Evolutionary conservation across 2,329 filamentous ascomycete genomes (phyloP), one percentile per base, ranked within the genome.

Genomic region (Arthrobotrys musiformis): DNA sequence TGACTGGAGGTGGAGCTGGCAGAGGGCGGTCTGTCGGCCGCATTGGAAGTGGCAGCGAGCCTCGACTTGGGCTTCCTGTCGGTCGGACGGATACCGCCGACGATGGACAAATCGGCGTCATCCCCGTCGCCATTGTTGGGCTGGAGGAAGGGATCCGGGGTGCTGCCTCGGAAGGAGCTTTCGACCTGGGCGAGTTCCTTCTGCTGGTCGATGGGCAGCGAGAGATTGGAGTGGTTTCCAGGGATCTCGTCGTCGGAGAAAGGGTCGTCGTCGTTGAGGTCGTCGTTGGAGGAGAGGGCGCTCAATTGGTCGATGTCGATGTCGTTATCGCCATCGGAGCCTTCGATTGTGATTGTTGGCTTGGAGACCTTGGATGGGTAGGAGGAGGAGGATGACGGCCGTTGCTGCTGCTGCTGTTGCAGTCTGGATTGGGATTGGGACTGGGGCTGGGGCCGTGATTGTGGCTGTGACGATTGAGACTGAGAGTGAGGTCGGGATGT

Each of bases 131-230:
- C 64, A 48, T 40, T 60, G 28, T 48, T 61, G 8, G 62, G 70
- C 15, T 63, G 58, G 40, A 67, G 56, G 28, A 76, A 76, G n/a
- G 72, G 72, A 13, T 76, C 72, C 7, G 72, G 72, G 30, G 72
- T 64, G 66, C 72, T 76, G 15, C 69, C 64, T 44, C 72, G 37
- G 58, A 76, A 76, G 40, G 72, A 76, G 40, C 63, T 69, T 28
- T 76, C 72, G 46, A 76, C 64, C 64, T 76, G 64, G 19, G 72
- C 72, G 33, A 76, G 72, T 35, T 76, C 58, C 50, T 76, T 63
- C 58, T 76, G 72, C 40, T 76, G 72, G 58, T 76, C 72, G 40
- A 62, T 61, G 4, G 72, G 72, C 3, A 76, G 64, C 42, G 72
- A 76, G 56, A 76, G 60, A 33, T 64, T 70, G 35, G 72, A 70